Evolutionary conservation across 352 stramenopile genomes (phyloP).

Genomic region (Phytopythium montanum): DNA sequence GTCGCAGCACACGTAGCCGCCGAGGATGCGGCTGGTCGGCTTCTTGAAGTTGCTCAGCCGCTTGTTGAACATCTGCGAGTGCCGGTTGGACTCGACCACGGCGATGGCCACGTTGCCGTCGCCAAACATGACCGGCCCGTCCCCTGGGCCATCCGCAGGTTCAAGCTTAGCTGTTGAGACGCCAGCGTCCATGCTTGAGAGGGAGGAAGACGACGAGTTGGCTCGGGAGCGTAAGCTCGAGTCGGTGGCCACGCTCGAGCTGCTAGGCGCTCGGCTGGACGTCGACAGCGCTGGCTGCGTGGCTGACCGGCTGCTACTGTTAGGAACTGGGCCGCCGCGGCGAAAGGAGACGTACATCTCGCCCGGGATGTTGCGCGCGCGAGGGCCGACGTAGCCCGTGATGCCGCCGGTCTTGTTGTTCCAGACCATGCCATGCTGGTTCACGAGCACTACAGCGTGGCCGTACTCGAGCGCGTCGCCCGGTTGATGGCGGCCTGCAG

Average conservation of each 20-base stretch:
- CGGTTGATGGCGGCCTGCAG: slow-evolving; percentile 29
- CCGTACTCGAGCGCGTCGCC: slow-evolving; percentile 68
- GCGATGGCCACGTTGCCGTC: slow-evolving; percentile 70
- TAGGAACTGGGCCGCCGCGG: slow-evolving; percentile 10
- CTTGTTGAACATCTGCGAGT: slow-evolving; percentile 84
- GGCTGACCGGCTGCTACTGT: slow-evolving; percentile 14
- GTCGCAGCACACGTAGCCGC: slow-evolving; percentile 87
- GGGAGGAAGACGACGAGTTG: slow-evolving; percentile 10
- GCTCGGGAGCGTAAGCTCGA: slow-evolving; percentile 9
- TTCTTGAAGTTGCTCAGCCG: slow-evolving; percentile 87
- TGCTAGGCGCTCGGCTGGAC: not conserved
- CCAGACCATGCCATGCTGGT: slow-evolving; percentile 82
- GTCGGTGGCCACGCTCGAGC: not conserved
- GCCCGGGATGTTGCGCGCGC: slow-evolving; percentile 54
- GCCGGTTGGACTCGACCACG: slow-evolving; percentile 78
- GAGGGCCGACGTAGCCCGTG: slow-evolving; percentile 77
- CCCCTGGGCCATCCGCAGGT: slow-evolving; percentile 1
- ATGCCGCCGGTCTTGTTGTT: slow-evolving; percentile 89
- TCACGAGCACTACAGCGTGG: slow-evolving; percentile 75
- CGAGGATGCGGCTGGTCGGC: slow-evolving; percentile 67
- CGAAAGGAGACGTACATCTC: slow-evolving; percentile 81
- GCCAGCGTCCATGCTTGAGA: slow-evolving; percentile 5
- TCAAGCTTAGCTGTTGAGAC: not conserved
- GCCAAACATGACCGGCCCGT: slow-evolving; percentile 53
- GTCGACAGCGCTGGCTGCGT: slow-evolving; percentile 1